Base-by-base conservation (phyloP, 164 flowering plant genomes). In the Dillenia suffruticosa region DNA sequence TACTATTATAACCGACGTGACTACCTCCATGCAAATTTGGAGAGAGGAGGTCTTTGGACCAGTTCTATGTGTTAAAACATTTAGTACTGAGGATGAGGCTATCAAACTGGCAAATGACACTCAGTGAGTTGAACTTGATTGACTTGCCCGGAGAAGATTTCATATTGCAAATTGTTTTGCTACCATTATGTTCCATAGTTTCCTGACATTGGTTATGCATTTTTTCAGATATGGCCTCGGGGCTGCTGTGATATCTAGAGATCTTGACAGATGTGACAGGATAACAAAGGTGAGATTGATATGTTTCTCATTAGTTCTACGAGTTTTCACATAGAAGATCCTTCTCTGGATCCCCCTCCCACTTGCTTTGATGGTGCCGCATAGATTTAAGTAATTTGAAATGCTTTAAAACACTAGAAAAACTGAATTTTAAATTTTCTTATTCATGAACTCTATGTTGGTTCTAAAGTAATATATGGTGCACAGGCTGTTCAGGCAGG, bases 11-110 rank as follows among this genome's bases (percentile, higher is more conserved):
- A 81, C 79, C 57, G 82, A 92, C 73, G 90, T 95, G 22, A 70
- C 77, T 43, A 85, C 90, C 47, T 84, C 96, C 50, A 95, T 95
- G 99, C 87, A 92, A 86, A 85, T 95, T 40, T 95, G 99, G 99
- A 88, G 77, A 63, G 97, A 92, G 67, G 99, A 95, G 82, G 97
- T 89, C 51, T 95, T 95, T 74, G 99, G 97, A 61, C 99, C 99
- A 59, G 96, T 95, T 67, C 71, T 95, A 1, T 86, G 99, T 70
- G 89, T 88, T 19, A 88, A 92, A 74, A 89, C 92, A 58, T 95
- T 95, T 65, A 70, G 79, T 26, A 80, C 83, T 46, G 99, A 95
- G 76, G 90, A 88, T 8, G 99, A 95, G 74, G 99, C 97, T 54
- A 81, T 89, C 74, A 89, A 92, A 61, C 74, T 94, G 63, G 96